A percentile compares a stretch with the other conserved stretches of the same genome.
Evolutionary conservation across 257 asterid genomes (phyloP).

Genomic region (Ilex asprella): DNA sequence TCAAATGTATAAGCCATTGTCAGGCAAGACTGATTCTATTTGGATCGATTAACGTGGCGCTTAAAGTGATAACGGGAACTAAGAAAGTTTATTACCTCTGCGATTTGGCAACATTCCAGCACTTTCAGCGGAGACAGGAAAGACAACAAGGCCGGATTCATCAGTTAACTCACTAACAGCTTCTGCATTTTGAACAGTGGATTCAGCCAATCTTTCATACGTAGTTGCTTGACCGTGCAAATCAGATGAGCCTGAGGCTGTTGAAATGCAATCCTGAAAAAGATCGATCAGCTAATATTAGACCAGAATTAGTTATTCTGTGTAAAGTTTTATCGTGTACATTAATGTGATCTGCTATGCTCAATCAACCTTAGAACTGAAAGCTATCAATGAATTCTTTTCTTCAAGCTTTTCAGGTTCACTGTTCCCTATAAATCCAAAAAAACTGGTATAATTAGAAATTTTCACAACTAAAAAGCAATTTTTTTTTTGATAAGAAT

Average conservation of each 20-base stretch:
- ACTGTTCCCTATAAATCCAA: conserved; percentile 21
- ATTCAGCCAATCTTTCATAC: conserved; percentile 52
- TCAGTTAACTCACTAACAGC: conserved; percentile 63
- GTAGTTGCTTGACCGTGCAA: conserved; percentile 61
- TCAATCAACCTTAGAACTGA: conserved; percentile 40
- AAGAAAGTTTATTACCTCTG: conserved; percentile 34
- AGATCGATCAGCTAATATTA: conserved; percentile 1
- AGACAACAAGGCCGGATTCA: conserved; percentile 73
- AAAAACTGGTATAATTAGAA: conserved; percentile 6
- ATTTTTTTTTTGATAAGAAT: neutral
- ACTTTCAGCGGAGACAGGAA: conserved; percentile 87
- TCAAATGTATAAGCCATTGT: too few relatives aligned
- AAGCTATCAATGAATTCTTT: conserved; percentile 23
- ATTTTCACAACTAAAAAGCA: too few relatives aligned
- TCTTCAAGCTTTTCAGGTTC: conserved; percentile 27
- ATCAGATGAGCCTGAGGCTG: conserved; percentile 32
- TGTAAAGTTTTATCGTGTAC: neutral
- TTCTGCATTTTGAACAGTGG: conserved; percentile 32
- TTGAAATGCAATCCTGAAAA: conserved; percentile 40
- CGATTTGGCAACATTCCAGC: conserved; percentile 65
- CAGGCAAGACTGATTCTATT: too few relatives aligned
- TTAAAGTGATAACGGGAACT: neutral
- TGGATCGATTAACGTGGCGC: neutral
- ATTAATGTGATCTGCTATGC: neutral
- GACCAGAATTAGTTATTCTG: neutral